Evolutionary conservation across 1,284 basidiomycete species (phyloP).

Genomic region (Caloboletus inedulis): DNA sequence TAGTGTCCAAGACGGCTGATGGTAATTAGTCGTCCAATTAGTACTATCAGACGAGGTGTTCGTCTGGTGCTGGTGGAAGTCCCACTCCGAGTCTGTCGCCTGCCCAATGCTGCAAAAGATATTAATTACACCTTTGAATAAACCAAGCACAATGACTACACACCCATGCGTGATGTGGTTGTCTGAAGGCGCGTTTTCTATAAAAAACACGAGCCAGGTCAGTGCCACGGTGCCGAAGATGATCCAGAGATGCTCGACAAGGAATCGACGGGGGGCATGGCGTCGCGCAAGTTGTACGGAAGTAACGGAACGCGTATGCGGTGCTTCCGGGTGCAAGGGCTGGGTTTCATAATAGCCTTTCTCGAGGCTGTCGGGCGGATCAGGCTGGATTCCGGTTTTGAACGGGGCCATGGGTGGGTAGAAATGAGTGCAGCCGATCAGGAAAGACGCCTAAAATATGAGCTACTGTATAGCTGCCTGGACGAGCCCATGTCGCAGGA

Average conservation of each 20-base stretch:
- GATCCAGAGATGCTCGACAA: constrained; percentile 12
- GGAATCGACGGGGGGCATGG: background rate
- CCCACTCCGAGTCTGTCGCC: background rate
- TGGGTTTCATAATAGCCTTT: constrained; percentile 15
- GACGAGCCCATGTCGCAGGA: background rate
- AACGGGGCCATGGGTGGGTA: constrained; percentile 17
- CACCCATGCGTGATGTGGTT: constrained; percentile 11
- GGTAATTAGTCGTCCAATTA: constrained; percentile 28
- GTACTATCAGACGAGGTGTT: constrained; percentile 9
- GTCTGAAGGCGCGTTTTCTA: constrained; percentile 3
- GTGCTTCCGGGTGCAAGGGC: background rate
- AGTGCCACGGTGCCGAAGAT: constrained; percentile 6
- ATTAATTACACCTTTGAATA: background rate
- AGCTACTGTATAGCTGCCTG: background rate
- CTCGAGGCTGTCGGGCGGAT: constrained; percentile 16
- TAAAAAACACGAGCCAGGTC: constrained; percentile 16
- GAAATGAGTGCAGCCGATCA: background rate
- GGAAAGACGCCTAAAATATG: background rate
- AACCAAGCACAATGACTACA: background rate
- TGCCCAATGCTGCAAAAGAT: constrained; percentile 5
- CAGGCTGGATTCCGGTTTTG: constrained; percentile 9
- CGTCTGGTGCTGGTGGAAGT: background rate
- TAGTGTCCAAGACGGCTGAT: constrained; percentile 26
- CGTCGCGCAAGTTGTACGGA: background rate
- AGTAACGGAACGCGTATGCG: background rate